phyloP scores from a whole-genome alignment of 2,329 filamentous ascomycete genomes.

The Xenosphaeropsis pyriputrescens region DNA sequence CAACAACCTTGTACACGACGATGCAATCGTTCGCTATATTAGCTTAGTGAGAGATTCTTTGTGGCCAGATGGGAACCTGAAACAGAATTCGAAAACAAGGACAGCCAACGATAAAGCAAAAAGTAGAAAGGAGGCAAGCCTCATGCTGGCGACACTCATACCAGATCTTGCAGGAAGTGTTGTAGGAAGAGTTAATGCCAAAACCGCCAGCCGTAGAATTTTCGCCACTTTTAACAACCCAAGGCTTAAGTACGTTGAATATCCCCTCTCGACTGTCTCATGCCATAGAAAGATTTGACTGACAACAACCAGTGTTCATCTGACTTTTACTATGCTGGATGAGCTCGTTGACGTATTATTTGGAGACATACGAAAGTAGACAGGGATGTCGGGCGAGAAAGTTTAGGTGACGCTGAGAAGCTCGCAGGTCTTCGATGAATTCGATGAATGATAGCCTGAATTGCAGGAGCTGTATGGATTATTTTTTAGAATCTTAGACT shows the following conservation, averaged over 20 bases:
- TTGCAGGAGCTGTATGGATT: too few relatives aligned
- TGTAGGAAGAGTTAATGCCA: constrained; percentile 82
- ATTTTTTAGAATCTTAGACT: too few relatives aligned
- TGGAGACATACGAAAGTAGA: constrained; percentile 7
- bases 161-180: constrained; percentile 88
- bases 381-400: too few relatives aligned
- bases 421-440: too few relatives aligned
- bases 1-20: constrained; percentile 59
- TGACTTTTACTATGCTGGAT: constrained; percentile 20
- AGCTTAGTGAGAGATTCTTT: constrained; percentile 57
- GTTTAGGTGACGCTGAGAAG: too few relatives aligned
- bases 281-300: constrained; percentile 3
- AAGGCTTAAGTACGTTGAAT: constrained; percentile 60
- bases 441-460: too few relatives aligned
- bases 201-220: constrained; percentile 75
- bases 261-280: neutral
- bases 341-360: constrained; percentile 20
- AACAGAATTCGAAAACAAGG: constrained; percentile 35
- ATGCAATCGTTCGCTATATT: constrained; percentile 64
- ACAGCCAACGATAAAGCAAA: constrained; percentile 61
- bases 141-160: constrained; percentile 79
- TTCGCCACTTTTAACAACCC: constrained; percentile 88
- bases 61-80: constrained; percentile 60
- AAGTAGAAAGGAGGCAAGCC: constrained; percentile 72
- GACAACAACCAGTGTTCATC: constrained; percentile 14